Conservation (phyloP, 352 stramenopile genomes). For the Phytophthora pini region DNA sequence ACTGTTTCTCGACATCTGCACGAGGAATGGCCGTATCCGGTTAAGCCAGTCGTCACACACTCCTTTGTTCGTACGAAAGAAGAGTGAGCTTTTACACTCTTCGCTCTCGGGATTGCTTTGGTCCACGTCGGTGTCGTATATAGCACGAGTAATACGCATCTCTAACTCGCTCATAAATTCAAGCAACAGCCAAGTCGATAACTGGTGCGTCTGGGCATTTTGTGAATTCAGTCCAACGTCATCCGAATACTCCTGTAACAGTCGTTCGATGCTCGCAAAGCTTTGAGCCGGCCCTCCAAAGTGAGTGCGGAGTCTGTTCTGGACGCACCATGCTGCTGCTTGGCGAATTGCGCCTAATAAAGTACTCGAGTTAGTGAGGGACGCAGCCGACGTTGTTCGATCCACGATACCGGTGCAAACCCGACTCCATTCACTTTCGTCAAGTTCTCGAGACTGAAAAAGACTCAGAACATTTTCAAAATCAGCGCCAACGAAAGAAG, state of each 20-base stretch:
- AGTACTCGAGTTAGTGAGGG: slow-evolving; percentile 27
- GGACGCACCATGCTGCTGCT: slow-evolving; percentile 72
- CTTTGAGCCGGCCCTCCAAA: slow-evolving; percentile 77
- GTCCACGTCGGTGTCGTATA: slow-evolving; percentile 22
- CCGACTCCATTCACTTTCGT: slow-evolving; percentile 45
- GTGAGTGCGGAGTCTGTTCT: slow-evolving; percentile 76
- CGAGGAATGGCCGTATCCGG: slow-evolving; percentile 60
- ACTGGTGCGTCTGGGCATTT: slow-evolving; percentile 5
- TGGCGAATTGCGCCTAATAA: slow-evolving; percentile 48
- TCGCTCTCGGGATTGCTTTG: slow-evolving; percentile 50
- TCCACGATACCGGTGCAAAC: slow-evolving; percentile 36
- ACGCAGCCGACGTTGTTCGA: slow-evolving; percentile 1
- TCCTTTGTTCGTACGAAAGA: slow-evolving; percentile 70
- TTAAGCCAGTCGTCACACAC: slow-evolving; percentile 81
- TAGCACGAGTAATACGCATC: slow-evolving; percentile 47
- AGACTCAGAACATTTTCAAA: slow-evolving; percentile 55
- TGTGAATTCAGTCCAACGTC: slow-evolving; percentile 7
- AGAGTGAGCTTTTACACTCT: slow-evolving; percentile 47
- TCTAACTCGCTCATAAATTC: slow-evolving; percentile 69
- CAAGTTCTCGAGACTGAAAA: slow-evolving; percentile 35
- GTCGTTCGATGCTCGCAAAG: slow-evolving; percentile 77
- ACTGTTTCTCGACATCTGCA: slow-evolving; percentile 45
- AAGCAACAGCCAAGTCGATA: slow-evolving; percentile 52
- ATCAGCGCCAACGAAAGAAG: slow-evolving; percentile 48
- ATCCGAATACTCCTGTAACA: slow-evolving; percentile 55